phyloP scores from a whole-genome alignment of 202 grass and related monocot genomes.

The Panicum hallii region DNA sequence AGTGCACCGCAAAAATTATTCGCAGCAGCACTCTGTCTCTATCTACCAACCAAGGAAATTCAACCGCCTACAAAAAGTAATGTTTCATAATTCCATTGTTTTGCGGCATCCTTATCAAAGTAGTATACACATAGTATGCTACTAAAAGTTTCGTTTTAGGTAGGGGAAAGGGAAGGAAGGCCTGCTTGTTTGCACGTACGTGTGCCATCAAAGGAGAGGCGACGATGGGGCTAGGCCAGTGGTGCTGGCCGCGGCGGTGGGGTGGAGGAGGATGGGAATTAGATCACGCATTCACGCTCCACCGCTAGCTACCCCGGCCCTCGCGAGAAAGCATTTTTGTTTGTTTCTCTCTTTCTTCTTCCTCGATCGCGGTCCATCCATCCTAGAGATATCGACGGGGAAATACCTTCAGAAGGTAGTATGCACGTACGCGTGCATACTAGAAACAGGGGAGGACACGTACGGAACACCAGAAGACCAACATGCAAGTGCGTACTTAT shows the following conservation, averaged over 20 bases:
- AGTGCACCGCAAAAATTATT: too few species aligned
- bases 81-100: constrained; percentile 3
- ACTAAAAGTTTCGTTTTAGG: constrained; percentile 29
- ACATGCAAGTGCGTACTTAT: not conserved
- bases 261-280: constrained; percentile 11
- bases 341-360: not conserved
- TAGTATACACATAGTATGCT: not conserved
- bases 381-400: not conserved
- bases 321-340: constrained; percentile 30
- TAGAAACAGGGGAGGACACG: constrained; percentile 7
- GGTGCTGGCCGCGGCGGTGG: not conserved
- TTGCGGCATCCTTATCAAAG: constrained; percentile 22
- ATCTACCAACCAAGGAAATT: not conserved
- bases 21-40: not conserved
- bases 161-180: constrained; percentile 42
- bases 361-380: not conserved
- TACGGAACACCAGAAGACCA: not conserved
- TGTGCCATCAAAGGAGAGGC: not conserved
- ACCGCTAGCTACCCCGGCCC: too few species aligned
- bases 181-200: not conserved
- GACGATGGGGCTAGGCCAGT: not conserved
- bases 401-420: too few species aligned
- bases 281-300: not conserved
- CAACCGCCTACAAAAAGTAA: not conserved
- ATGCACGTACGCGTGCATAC: too few species aligned